These are phyloP conservation scores for Tagetes patula DNA, from an alignment of 129 eudicot genomes.

Conservation along the genomic window DNA sequence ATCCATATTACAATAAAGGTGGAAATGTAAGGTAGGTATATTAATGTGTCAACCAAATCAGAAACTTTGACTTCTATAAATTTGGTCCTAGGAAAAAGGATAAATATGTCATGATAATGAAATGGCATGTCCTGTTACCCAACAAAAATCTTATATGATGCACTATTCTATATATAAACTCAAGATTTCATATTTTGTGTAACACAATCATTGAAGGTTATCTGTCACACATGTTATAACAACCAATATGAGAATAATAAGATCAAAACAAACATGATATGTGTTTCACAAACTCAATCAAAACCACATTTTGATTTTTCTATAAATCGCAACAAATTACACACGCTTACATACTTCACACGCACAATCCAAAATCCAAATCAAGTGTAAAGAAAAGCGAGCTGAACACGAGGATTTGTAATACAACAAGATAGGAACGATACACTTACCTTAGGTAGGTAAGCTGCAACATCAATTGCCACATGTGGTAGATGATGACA, in stretches of 20 bases:
- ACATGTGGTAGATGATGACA: conserved; percentile 40
- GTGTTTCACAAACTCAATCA: conserved; percentile 7
- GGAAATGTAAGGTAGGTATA: too few relatives aligned
- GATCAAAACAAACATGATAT: background rate
- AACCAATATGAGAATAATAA: background rate
- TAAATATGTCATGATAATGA: background rate
- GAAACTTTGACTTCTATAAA: background rate
- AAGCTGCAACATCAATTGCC: conserved; percentile 29
- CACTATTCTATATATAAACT: background rate
- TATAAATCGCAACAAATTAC: conserved; percentile 26
- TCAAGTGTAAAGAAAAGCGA: background rate
- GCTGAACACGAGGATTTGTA: conserved; percentile 3
- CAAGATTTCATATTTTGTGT: background rate
- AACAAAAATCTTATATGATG: background rate
- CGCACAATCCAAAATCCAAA: conserved; percentile 27
- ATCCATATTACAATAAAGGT: background rate
- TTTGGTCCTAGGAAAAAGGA: background rate
- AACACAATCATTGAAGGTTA: background rate
- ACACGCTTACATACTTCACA: conserved; percentile 26
- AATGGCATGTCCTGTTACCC: conserved; percentile 4
- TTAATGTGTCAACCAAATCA: background rate
- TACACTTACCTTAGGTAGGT: background rate
- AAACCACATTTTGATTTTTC: conserved; percentile 24
- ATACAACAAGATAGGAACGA: conserved; percentile 22
- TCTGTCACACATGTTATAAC: background rate